phyloP scores from a whole-genome alignment of 345 rosid species.

The Aquilaria yunnanensis region DNA sequence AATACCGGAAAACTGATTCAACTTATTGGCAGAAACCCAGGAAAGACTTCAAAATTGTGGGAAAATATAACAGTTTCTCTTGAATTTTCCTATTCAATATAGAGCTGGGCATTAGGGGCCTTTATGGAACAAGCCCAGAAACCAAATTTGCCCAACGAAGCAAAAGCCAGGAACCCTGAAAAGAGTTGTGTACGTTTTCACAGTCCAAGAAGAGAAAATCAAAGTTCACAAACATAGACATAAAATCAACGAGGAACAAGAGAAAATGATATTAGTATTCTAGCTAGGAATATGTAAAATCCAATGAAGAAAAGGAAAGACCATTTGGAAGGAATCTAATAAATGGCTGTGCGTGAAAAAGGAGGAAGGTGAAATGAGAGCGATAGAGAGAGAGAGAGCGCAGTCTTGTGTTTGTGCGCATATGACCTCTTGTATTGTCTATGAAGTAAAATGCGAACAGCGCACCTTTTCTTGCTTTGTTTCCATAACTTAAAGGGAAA shows the following conservation, averaged over 20 bases:
- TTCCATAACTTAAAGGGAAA: too few species aligned
- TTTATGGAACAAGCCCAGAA: conserved; percentile 34
- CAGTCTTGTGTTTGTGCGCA: conserved; percentile 9
- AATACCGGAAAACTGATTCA: not conserved
- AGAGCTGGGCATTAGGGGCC: conserved; percentile 23
- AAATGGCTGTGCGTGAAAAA: conserved; percentile 43
- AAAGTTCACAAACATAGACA: conserved; percentile 11
- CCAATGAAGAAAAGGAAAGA: conserved; percentile 36
- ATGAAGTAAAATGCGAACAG: conserved; percentile 25
- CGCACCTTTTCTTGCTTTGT: conserved; percentile 15
- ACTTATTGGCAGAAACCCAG: conserved; percentile 18
- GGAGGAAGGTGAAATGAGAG: conserved; percentile 11
- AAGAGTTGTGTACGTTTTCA: conserved; percentile 10
- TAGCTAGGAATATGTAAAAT: conserved; percentile 37
- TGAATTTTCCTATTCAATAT: conserved; percentile 21
- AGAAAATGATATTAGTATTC: conserved; percentile 24
- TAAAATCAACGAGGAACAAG: conserved; percentile 16
- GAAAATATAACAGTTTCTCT: conserved; percentile 13
- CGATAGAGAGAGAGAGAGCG: conserved; percentile 14
- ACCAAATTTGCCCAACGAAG: conserved; percentile 25
- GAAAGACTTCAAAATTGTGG: conserved; percentile 10
- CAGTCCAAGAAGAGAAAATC: conserved; percentile 10
- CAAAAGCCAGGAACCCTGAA: conserved; percentile 31
- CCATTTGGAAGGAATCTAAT: conserved; percentile 44
- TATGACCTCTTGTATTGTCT: conserved; percentile 21